phyloP scores from a whole-genome alignment of 345 rosid species.

The Eucalyptus urophylla region DNA sequence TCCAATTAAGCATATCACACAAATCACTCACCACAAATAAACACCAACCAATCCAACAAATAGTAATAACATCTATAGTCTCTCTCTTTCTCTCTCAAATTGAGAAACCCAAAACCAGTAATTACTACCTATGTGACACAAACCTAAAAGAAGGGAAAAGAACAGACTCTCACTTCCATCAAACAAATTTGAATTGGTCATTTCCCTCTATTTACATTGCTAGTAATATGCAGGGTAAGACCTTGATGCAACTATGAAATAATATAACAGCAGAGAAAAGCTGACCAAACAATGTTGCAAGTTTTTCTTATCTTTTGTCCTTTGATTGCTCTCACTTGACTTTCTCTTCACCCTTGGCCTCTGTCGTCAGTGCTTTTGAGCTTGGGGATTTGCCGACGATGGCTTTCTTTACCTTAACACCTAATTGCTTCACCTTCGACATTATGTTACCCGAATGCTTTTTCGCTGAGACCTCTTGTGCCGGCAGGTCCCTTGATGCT shows the following conservation, averaged over 20 bases:
- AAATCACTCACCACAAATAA: slow-evolving; percentile 3
- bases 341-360: slow-evolving; percentile 32
- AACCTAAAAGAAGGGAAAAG: slow-evolving; percentile 1
- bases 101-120: background rate
- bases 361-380: slow-evolving; percentile 37
- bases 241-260: background rate
- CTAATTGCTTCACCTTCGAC: slow-evolving; percentile 66
- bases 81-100: background rate
- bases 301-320: background rate
- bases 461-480: slow-evolving; percentile 29
- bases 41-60: slow-evolving; percentile 1
- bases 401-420: slow-evolving; percentile 78
- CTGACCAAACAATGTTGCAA: background rate
- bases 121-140: background rate
- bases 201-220: slow-evolving; percentile 9
- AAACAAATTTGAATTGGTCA: background rate
- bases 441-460: slow-evolving; percentile 55
- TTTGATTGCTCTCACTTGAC: slow-evolving; percentile 20
- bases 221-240: background rate
- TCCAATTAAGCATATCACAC: background rate
- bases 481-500: slow-evolving; percentile 21
- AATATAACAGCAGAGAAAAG: background rate
- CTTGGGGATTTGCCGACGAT: slow-evolving; percentile 64
- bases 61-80: background rate
- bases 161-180: background rate